These are phyloP conservation scores for Microsporum canis DNA, from an alignment of 2,329 filamentous ascomycete genomes.

Conservation along the genomic window DNA sequence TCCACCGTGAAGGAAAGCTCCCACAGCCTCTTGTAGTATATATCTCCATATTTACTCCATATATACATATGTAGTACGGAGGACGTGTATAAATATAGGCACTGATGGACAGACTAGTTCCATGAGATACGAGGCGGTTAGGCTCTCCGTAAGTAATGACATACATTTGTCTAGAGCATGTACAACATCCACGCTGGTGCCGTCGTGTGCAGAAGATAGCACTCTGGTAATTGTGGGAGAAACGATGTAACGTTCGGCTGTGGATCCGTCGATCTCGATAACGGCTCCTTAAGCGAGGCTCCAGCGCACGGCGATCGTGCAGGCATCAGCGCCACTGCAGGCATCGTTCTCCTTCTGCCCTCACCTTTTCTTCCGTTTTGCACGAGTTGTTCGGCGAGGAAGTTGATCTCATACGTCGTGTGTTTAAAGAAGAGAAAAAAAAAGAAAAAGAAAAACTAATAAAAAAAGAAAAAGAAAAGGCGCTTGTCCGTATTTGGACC, in stretches of 20 bases:
- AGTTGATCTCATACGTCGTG: neutral
- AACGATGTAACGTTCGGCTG: slow-evolving; percentile 3
- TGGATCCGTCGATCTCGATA: slow-evolving; percentile 3
- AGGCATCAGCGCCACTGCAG: slow-evolving; percentile 1
- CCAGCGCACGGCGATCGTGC: slow-evolving; percentile 1
- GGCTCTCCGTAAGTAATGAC: slow-evolving; percentile 1
- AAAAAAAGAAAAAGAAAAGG: neutral
- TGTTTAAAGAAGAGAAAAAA: neutral
- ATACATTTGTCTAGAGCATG: slow-evolving; percentile 2
- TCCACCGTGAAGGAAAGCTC: neutral
- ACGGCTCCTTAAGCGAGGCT: slow-evolving; percentile 1
- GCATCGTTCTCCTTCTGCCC: neutral
- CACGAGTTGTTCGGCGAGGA: neutral
- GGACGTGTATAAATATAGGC: neutral
- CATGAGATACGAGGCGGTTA: neutral
- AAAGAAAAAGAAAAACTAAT: neutral
- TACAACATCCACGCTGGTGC: neutral
- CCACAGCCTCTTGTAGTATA: neutral
- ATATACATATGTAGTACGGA: neutral
- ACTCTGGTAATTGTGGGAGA: neutral
- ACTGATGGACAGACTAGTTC: neutral
- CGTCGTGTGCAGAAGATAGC: neutral
- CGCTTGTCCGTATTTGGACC: neutral
- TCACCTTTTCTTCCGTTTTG: neutral
- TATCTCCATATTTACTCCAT: neutral